phyloP scores from a whole-genome alignment of 371 early-diverging fungal species.

The Lichtheimia corymbifera region DNA sequence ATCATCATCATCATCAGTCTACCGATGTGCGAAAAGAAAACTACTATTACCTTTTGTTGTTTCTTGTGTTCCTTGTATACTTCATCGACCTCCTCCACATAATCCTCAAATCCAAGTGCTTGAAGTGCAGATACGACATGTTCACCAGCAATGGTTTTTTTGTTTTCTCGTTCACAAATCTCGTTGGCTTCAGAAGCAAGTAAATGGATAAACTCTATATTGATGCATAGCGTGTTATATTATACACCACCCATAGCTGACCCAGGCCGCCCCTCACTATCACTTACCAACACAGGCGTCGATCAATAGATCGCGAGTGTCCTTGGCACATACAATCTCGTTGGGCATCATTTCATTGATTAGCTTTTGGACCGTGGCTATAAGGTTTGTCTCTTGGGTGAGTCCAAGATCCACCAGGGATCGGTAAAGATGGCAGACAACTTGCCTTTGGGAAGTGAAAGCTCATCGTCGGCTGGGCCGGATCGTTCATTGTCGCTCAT shows the following conservation, averaged over 20 bases:
- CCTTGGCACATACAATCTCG: conserved; percentile 90
- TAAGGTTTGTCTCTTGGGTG: not conserved
- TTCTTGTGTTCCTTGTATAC: conserved; percentile 91
- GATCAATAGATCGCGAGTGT: conserved; percentile 91
- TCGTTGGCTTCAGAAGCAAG: conserved; percentile 95
- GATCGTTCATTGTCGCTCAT: conserved; percentile 83
- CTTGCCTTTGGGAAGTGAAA: conserved; percentile 85
- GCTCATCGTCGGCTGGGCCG: conserved; percentile 74
- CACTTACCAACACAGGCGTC: conserved; percentile 90
- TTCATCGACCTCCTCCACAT: conserved; percentile 86
- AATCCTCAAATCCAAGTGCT: conserved; percentile 93
- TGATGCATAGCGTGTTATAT: not conserved
- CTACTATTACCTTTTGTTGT: conserved; percentile 67
- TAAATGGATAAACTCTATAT: conserved; percentile 89
- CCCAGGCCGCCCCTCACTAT: no score
- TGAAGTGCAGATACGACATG: conserved; percentile 93
- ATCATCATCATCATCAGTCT: not conserved
- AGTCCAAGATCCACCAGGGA: not conserved
- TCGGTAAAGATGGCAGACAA: not conserved
- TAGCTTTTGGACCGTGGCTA: conserved; percentile 97
- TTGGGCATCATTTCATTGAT: conserved; percentile 94
- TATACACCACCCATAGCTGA: not conserved
- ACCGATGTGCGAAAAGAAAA: not conserved
- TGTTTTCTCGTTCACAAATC: conserved; percentile 95
- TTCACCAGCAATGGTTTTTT: conserved; percentile 98